Evolutionary conservation across 1,284 basidiomycete genomes (phyloP).

Genomic region (Ceratobasidium sp.): DNA sequence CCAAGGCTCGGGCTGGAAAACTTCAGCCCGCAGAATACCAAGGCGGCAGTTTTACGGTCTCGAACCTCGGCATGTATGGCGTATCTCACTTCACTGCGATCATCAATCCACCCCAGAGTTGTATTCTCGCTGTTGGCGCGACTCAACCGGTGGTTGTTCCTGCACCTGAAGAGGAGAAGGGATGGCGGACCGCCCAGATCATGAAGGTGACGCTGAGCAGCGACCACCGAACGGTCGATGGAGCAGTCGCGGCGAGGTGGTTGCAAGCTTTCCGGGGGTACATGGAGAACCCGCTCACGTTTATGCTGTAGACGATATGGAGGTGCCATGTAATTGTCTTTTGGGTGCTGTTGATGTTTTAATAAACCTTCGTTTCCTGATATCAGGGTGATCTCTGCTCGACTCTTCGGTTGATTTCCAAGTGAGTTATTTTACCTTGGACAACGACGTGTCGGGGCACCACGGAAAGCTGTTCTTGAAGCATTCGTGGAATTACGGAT

Average conservation of each 20-base stretch:
- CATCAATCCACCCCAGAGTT: conserved; percentile 98
- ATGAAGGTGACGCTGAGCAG: conserved; percentile 98
- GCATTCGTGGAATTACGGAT: too few relatives aligned
- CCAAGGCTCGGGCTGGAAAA: conserved; percentile 97
- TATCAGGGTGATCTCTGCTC: too few relatives aligned
- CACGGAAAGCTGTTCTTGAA: too few relatives aligned
- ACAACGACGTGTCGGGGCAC: too few relatives aligned
- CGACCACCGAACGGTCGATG: conserved; percentile 96
- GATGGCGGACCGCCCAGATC: conserved; percentile 90
- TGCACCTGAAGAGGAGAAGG: conserved; percentile 89
- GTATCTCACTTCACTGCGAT: conserved; percentile 98
- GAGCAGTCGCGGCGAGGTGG: conserved; percentile 92
- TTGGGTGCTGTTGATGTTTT: conserved; percentile 12
- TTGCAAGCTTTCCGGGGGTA: conserved; percentile 96
- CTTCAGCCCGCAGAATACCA: conserved; percentile 97
- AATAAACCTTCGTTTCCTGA: conserved; percentile 45
- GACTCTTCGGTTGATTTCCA: too few relatives aligned
- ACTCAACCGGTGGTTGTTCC: conserved; percentile 89
- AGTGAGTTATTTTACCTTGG: too few relatives aligned
- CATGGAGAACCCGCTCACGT: conserved; percentile 95
- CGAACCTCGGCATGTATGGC: conserved; percentile 99
- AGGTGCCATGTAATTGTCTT: too few relatives aligned
- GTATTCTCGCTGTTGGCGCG: conserved; percentile 95
- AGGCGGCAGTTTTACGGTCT: conserved; percentile 99
- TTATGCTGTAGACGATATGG: conserved; percentile 75